phyloP scores from a whole-genome alignment of 2,329 filamentous ascomycete genomes.

The Chalaropsis thielavioides region DNA sequence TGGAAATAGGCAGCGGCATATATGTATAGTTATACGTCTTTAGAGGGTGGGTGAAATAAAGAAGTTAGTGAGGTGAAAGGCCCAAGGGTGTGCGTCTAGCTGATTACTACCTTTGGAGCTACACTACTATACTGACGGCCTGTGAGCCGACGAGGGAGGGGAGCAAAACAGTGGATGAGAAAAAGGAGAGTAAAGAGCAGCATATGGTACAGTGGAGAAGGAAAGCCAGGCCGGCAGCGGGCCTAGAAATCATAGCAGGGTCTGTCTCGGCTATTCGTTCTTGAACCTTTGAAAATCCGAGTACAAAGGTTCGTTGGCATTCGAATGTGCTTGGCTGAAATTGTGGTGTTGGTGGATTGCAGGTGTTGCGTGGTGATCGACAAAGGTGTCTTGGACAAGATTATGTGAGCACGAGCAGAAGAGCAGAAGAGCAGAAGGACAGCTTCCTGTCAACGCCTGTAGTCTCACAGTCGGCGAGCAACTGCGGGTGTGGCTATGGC shows the following conservation, averaged over 20 bases:
- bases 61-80: background rate
- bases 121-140: background rate
- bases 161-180: background rate
- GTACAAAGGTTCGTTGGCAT: background rate
- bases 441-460: background rate
- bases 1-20: slow-evolving; percentile 10
- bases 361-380: background rate
- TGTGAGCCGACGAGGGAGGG: background rate
- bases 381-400: background rate
- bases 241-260: slow-evolving; percentile 2
- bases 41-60: background rate
- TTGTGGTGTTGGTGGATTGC: background rate
- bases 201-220: background rate
- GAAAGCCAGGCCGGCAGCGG: slow-evolving; percentile 1
- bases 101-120: background rate
- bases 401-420: no score
- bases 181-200: background rate
- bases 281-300: background rate
- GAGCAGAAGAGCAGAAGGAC: no score
- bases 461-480: background rate
- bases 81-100: slow-evolving; percentile 9
- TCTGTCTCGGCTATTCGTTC: background rate
- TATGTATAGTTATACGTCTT: slow-evolving; percentile 6
- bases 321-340: background rate
- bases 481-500: background rate